A percentile compares a stretch with the other conserved stretches of the same genome.
Evolutionary conservation across 148 eudicot species (phyloP).

Genomic region (Cornus florida): DNA sequence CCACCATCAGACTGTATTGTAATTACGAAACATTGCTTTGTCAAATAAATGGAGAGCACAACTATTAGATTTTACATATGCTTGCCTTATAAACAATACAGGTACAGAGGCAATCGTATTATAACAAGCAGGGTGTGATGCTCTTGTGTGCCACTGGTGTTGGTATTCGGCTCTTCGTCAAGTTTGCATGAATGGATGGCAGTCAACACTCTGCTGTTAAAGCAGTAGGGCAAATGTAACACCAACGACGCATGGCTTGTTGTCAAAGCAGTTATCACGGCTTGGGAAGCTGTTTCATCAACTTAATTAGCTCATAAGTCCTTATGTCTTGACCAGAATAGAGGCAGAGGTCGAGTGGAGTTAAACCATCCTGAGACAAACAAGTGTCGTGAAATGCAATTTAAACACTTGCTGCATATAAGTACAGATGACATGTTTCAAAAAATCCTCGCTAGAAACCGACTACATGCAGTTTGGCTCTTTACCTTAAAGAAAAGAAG

Average conservation of each 20-base stretch:
- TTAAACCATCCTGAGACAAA: conserved; percentile 64
- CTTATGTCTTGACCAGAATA: conserved; percentile 64
- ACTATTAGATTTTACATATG: neutral
- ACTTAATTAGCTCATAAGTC: conserved; percentile 80
- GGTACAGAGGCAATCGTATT: neutral
- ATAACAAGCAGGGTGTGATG: no score
- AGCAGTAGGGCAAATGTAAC: neutral
- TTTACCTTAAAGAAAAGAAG: no score
- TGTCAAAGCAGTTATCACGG: conserved; percentile 19
- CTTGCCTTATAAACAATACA: neutral
- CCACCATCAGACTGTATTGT: no score
- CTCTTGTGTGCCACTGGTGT: neutral
- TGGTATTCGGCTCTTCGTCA: neutral
- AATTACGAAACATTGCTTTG: neutral
- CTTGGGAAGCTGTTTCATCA: conserved; percentile 60
- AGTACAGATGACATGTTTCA: no score
- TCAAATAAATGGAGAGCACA: neutral
- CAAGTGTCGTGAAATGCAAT: neutral
- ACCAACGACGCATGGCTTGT: neutral
- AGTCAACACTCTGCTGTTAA: neutral
- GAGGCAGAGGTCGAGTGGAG: conserved; percentile 78
- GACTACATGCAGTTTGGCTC: neutral
- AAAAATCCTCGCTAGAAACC: no score
- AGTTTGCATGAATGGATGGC: neutral
- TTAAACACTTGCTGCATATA: neutral